Evolutionary conservation across 352 stramenopile genomes (phyloP), one percentile per base, ranked within the genome.

Genomic region (Phytophthora crassamura): DNA sequence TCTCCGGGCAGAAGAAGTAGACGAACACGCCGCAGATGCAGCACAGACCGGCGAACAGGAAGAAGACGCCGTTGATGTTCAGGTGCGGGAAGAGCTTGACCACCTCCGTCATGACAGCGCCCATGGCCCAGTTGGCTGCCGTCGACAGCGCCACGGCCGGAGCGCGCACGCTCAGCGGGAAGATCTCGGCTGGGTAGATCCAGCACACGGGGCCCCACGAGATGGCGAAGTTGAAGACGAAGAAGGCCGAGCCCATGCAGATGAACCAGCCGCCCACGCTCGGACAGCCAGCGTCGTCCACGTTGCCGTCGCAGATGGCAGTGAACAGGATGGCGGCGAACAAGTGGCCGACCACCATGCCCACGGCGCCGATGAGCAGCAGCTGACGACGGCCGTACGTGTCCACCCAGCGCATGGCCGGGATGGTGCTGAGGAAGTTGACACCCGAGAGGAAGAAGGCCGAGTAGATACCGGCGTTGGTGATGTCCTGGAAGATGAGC

Each of bases 41-140:
- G 22, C 22, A 25, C 22, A 25, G 36, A 42, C 36, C 15, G 5
- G 5, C 36, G 12, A 46, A 20, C 22, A 89, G 71, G 65, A 72
- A 84, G 67, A 89, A 89, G 16, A 83, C 75, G 12, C 72, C 75
- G 66, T 84, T 72, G 58, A 84, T 81, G 65, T 84, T 78, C 25
- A 69, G 25, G 64, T 53, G 15, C n/a, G n/a, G n/a, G n/a, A n/a
- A n/a, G n/a, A n/a, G n/a, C n/a, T n/a, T n/a, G n/a, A n/a, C n/a
- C n/a, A 69, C 61, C 16, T 82, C 59, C 14, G 72, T 66, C 72
- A 81, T 84, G 36, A 75, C 49, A 20, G 68, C 67, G 15, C 75
- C 75, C 72, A 80, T 81, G 33, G 68, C 32, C 75, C 75, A 84
- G 46, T 81, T 86, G 34, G 75, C 45, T 42, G 53, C 61, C 7